A percentile compares a stretch with the other conserved stretches of the same genome.
These are phyloP conservation scores for Cyclotella kingstonii DNA, from an alignment of 108 stramenopile species.

Conservation along the genomic window DNA sequence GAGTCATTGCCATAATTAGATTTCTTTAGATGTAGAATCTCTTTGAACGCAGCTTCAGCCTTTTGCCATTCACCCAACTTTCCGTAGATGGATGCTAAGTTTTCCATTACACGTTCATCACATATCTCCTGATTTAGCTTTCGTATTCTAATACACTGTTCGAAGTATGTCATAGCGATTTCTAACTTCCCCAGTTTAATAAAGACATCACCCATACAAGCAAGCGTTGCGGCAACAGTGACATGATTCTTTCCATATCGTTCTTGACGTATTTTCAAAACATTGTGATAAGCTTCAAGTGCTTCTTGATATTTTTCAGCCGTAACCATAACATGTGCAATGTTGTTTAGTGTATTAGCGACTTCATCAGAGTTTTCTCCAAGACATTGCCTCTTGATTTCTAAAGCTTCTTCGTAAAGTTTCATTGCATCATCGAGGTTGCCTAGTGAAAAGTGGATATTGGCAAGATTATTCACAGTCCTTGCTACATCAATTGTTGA, in stretches of 20 bases:
- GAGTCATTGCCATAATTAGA: conserved; percentile 31
- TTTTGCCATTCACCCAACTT: conserved; percentile 50
- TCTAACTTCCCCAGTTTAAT: conserved; percentile 42
- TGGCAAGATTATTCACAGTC: conserved; percentile 51
- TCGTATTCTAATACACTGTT: conserved; percentile 43
- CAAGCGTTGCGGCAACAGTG: conserved; percentile 45
- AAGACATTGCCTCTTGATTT: conserved; percentile 41
- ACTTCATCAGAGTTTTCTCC: conserved; percentile 47
- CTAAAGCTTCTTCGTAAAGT: conserved; percentile 43
- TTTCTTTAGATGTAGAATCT: conserved; percentile 33
- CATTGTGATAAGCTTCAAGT: conserved; percentile 39
- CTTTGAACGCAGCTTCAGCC: conserved; percentile 39
- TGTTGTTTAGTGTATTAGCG: conserved; percentile 47
- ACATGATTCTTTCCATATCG: conserved; percentile 38
- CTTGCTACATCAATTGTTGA: conserved; percentile 43
- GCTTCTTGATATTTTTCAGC: conserved; percentile 44
- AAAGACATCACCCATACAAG: conserved; percentile 50
- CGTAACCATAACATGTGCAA: conserved; percentile 49
- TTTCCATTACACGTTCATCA: conserved; percentile 45
- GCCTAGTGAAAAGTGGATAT: conserved; percentile 48
- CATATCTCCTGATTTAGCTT: conserved; percentile 23
- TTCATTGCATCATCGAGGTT: conserved; percentile 48
- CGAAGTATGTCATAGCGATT: conserved; percentile 42
- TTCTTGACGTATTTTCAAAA: conserved; percentile 38
- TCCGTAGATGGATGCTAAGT: conserved; percentile 45